Evolutionary conservation across 2,329 filamentous ascomycete genomes (phyloP).

Genomic region (Trichoderma guizhouense): DNA sequence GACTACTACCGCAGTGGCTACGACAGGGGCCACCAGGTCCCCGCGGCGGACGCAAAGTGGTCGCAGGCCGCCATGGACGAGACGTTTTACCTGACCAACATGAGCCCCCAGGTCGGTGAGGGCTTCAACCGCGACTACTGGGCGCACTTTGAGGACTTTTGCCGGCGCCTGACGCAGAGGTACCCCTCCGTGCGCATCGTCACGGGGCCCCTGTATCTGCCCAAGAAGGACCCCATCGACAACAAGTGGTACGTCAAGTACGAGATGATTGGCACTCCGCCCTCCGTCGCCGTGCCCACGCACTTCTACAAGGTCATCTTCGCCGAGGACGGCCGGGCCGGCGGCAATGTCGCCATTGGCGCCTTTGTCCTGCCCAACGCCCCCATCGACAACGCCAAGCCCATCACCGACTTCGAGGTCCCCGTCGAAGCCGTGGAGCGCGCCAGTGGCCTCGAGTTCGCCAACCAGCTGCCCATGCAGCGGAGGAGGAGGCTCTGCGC

Average conservation of each 20-base stretch:
- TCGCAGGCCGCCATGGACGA: conserved; percentile 90
- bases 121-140: conserved; percentile 99
- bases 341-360: conserved; percentile 78
- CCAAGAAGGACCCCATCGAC: conserved; percentile 74
- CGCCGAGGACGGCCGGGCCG: conserved; percentile 72
- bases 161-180: conserved; percentile 70
- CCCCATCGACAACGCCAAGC: conserved; percentile 80
- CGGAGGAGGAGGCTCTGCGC: conserved; percentile 78
- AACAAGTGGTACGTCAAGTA: conserved; percentile 95
- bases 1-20: conserved; percentile 96
- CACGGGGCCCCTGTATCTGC: conserved; percentile 90
- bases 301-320: conserved; percentile 99
- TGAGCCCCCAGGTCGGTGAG: conserved; percentile 97
- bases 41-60: conserved; percentile 95
- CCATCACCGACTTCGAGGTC: conserved; percentile 88
- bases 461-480: conserved; percentile 68
- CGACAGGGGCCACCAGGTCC: conserved; percentile 94
- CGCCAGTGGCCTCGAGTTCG: conserved; percentile 89
- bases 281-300: conserved; percentile 91
- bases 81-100: conserved; percentile 90
- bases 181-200: conserved; percentile 90
- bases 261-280: conserved; percentile 91
- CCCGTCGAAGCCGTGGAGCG: conserved; percentile 89
- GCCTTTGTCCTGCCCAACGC: conserved; percentile 96
- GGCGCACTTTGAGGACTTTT: conserved; percentile 98